phyloP scores from a whole-genome alignment of 164 flowering plant genomes.

The Amborella trichopoda region DNA sequence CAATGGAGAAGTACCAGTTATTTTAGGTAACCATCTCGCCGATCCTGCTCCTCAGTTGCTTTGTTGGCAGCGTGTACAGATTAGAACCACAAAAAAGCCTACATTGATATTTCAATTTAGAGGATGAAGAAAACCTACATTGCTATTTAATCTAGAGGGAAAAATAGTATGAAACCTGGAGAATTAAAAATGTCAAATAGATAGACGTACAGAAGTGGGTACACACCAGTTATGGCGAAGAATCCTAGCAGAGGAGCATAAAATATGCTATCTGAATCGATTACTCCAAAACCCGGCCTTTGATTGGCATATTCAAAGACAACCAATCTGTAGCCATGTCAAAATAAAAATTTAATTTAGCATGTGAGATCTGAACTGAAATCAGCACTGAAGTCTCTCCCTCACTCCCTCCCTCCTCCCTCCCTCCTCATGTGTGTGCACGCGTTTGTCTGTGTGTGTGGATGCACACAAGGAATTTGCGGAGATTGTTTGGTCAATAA shows the following conservation, averaged over 20 bases:
- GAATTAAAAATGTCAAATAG: neutral
- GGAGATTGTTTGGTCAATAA: no score
- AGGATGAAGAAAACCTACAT: no score
- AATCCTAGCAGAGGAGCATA: constrained; percentile 91
- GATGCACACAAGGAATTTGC: no score
- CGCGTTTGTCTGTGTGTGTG: no score
- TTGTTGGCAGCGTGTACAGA: constrained; percentile 87
- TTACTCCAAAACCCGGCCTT: constrained; percentile 78
- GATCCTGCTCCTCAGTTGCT: constrained; percentile 93
- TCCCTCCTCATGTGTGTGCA: no score
- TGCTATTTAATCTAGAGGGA: no score
- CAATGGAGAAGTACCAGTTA: no score
- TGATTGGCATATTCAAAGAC: constrained; percentile 78
- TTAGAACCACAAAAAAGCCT: constrained; percentile 93
- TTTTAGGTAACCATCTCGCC: constrained; percentile 65
- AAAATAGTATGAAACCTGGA: no score
- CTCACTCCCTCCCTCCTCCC: no score
- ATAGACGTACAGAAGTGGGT: constrained; percentile 74
- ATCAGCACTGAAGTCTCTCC: no score
- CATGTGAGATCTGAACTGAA: no score
- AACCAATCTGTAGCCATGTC: constrained; percentile 86
- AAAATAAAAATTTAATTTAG: no score
- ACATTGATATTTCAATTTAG: constrained; percentile 7
- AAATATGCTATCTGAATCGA: constrained; percentile 69
- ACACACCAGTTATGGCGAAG: constrained; percentile 84